A percentile compares a stretch with the other conserved stretches of the same genome.
Evolutionary conservation across 2,329 filamentous ascomycete genomes (phyloP).

Genomic region (Trichoderma asperellum): DNA sequence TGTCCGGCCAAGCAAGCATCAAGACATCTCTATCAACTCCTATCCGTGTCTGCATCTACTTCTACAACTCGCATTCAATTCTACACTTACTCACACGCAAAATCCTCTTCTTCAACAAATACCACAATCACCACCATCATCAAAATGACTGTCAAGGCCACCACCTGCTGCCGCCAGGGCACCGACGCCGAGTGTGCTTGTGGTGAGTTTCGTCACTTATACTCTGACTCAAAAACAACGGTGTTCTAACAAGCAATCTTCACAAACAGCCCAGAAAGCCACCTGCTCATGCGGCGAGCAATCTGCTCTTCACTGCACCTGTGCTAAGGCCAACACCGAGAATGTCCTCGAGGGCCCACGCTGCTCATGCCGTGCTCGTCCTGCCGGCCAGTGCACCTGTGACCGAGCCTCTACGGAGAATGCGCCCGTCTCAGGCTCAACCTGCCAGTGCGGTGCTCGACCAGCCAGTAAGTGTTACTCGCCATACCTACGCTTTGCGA

Average conservation of each 20-base stretch:
- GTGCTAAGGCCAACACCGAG: conserved; percentile 74
- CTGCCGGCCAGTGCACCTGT: conserved; percentile 81
- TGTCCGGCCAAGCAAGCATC: not conserved
- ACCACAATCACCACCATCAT: conserved; percentile 14
- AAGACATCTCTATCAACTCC: not conserved
- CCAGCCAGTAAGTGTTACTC: conserved; percentile 61
- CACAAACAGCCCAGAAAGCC: conserved; percentile 59
- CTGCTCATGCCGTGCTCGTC: conserved; percentile 82
- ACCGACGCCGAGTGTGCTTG: conserved; percentile 56
- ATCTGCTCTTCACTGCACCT: conserved; percentile 83
- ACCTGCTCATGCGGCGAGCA: conserved; percentile 90
- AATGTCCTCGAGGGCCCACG: conserved; percentile 73
- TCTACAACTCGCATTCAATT: not conserved
- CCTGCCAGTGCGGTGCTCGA: conserved; percentile 79
- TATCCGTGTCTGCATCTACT: not conserved
- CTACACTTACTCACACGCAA: not conserved
- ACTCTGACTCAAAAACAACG: not conserved
- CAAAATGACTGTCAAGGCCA: conserved; percentile 46
- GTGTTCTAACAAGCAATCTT: not conserved
- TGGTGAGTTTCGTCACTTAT: conserved; percentile 49
- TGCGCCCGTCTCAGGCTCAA: conserved; percentile 57
- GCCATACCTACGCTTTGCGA: too few species aligned
- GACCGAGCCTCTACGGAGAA: conserved; percentile 74
- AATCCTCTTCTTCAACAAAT: not conserved
- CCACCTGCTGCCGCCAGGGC: conserved; percentile 62